Percentiles rank a stretch among this genome's conserved stretches.
Conservation (phyloP, 352 stramenopile species). For the Phytophthora palmivora region DNA sequence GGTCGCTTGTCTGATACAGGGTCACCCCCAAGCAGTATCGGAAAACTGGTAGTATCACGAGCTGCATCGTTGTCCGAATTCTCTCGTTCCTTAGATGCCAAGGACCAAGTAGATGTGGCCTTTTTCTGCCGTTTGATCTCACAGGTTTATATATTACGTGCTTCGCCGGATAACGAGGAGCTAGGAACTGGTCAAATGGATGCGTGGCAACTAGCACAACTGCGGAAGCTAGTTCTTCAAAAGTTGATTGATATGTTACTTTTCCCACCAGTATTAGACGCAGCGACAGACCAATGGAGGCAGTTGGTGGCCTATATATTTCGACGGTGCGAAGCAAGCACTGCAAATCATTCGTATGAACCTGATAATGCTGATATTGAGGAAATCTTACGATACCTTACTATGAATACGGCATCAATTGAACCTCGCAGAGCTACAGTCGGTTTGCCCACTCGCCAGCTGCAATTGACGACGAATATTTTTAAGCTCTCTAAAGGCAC, state of each 20-base stretch:
- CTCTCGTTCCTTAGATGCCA: constrained; percentile 33
- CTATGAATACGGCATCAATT: constrained; percentile 46
- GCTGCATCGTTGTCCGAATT: constrained; percentile 29
- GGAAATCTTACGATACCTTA: constrained; percentile 74
- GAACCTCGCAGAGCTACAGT: constrained; percentile 30
- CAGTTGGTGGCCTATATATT: constrained; percentile 79
- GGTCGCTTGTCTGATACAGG: constrained; percentile 14
- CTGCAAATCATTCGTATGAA: constrained; percentile 16
- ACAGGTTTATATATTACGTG: constrained; percentile 60
- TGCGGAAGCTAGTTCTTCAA: constrained; percentile 65
- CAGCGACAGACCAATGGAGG: constrained; percentile 57
- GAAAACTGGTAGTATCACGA: constrained; percentile 19
- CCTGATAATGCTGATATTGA: constrained; percentile 50
- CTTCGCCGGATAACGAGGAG: constrained; percentile 32
- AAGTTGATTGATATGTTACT: constrained; percentile 76
- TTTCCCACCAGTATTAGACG: constrained; percentile 48
- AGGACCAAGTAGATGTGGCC: constrained; percentile 57
- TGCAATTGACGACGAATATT: constrained; percentile 41
- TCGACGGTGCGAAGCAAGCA: constrained; percentile 40
- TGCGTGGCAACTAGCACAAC: constrained; percentile 39
- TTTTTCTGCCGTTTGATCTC: constrained; percentile 86
- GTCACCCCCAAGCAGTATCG: constrained; percentile 17
- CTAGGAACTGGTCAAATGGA: constrained; percentile 45
- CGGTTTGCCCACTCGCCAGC: constrained; percentile 31
- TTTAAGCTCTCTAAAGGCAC: constrained; percentile 72